These are phyloP conservation scores for Brassica carinata DNA, from an alignment of 345 rosid genomes.

Conservation along the genomic window DNA sequence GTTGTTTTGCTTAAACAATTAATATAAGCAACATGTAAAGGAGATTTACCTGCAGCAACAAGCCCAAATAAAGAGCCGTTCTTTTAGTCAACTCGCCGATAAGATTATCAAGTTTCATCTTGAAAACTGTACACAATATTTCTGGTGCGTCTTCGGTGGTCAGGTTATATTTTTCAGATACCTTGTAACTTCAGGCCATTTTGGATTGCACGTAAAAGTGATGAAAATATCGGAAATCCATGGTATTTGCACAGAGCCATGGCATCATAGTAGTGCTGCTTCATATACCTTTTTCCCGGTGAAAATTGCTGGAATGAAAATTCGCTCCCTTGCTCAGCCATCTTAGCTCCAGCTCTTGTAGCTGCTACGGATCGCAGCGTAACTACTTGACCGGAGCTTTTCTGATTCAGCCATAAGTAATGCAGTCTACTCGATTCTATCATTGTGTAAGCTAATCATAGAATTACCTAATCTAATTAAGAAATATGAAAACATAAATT, in stretches of 20 bases:
- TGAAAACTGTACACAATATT: background rate
- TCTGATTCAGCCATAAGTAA: too few species aligned
- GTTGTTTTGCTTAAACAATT: too few species aligned
- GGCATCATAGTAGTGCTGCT: background rate
- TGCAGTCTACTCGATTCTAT: too few species aligned
- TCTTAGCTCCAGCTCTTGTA: too few species aligned
- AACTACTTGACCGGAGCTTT: too few species aligned
- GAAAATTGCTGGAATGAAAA: too few species aligned
- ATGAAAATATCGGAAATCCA: background rate
- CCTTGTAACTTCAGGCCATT: background rate
- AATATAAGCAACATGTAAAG: background rate
- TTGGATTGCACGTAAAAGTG: background rate
- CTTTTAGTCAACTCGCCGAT: background rate
- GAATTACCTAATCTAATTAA: too few species aligned
- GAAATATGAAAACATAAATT: background rate
- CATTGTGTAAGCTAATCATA: too few species aligned
- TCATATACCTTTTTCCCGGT: background rate
- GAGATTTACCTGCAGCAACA: background rate
- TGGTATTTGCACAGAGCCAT: background rate
- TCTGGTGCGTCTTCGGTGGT: background rate
- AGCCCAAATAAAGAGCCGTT: background rate
- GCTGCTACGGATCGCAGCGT: too few species aligned
- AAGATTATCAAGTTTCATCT: background rate
- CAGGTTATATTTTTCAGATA: background rate
- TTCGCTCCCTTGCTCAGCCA: too few species aligned